These are phyloP conservation scores for Paralagenidium karlingii DNA, from an alignment of 352 stramenopile genomes.

Conservation along the genomic window DNA sequence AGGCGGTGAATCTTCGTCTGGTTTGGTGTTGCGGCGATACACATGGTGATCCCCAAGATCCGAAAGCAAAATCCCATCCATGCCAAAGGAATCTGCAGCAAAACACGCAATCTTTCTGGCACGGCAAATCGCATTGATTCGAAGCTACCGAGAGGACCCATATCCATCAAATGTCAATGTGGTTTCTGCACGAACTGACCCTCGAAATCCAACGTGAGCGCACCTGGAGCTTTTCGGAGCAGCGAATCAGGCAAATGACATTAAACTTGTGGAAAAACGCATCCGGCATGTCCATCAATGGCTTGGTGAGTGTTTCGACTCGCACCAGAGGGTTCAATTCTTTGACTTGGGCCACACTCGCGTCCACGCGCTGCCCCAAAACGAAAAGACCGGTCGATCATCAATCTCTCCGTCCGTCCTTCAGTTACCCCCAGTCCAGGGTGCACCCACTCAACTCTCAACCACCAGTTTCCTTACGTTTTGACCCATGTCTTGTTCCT, in stretches of 20 bases:
- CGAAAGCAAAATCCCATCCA: slow-evolving; percentile 64
- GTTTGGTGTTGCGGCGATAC: slow-evolving; percentile 31
- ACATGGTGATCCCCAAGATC: slow-evolving; percentile 50
- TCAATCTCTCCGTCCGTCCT: no score
- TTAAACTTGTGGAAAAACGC: slow-evolving; percentile 81
- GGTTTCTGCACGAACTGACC: no score
- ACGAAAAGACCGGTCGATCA: no score
- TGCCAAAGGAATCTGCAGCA: slow-evolving; percentile 58
- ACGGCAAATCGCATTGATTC: slow-evolving; percentile 46
- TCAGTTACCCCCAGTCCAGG: no score
- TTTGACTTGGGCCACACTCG: slow-evolving; percentile 71
- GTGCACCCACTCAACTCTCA: not conserved
- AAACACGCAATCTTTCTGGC: slow-evolving; percentile 52
- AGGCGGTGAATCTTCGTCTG: slow-evolving; percentile 6
- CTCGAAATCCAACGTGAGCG: no score
- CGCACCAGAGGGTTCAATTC: slow-evolving; percentile 92
- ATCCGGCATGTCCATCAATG: slow-evolving; percentile 30
- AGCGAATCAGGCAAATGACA: slow-evolving; percentile 64
- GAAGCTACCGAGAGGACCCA: slow-evolving; percentile 11
- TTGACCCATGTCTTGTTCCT: slow-evolving; percentile 40
- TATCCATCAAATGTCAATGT: not conserved
- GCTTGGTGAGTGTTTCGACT: slow-evolving; percentile 68
- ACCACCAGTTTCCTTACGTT: slow-evolving; percentile 27
- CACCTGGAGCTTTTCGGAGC: slow-evolving; percentile 25
- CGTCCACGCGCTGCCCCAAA: slow-evolving; percentile 44